Evolutionary conservation across 225 moss, liverwort and hornwort genomes (phyloP), one percentile per base, ranked within the genome.

Genomic region (Marchantia polymorpha): DNA sequence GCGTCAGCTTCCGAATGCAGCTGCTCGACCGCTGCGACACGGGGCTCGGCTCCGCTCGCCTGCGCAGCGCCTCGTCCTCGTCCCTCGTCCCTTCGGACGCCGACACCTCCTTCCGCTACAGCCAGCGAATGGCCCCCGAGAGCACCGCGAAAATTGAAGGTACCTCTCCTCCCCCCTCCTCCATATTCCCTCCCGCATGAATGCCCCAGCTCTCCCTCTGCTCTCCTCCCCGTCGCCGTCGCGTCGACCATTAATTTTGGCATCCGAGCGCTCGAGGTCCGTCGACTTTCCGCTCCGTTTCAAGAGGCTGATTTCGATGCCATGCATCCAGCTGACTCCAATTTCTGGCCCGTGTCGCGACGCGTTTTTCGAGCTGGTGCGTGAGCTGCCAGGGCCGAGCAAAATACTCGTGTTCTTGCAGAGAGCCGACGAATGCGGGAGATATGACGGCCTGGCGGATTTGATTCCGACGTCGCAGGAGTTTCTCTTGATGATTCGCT

Each of bases 21-120:
- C 54, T 86, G 54, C 74, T 86, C 77, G 86, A 86, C 78, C 81
- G 86, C 55, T 83, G 83, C 71, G 83, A 86, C 20, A 83, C 86
- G 16, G 86, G 83, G 67, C 53, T 86, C 23, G 81, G 83, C 6
- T 80, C 74, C 7, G 83, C 83, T 54, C 81, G 81, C 26, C 86
- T 83, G 13, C 81, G 81, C 63, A 74, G 81, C 12, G 80, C 80
- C 11, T 53, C 73, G 0, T 78, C 78, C 47, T 69, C 83, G 48
- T 81, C 86, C 8, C 64, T 78, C 12, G 61, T 78, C 64, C 70
- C 74, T 11, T 86, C 80, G n/a, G 86, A 83, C 29, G 61, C 81
- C 12, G 81, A 81, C 71, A 81, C 75, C 73, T 86, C 86, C 8
- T 81, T 83, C 58, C 73, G 83, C 53, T 83, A 86, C 70, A 78